These are phyloP conservation scores for Colletotrichum magnum DNA, from an alignment of 2,329 filamentous ascomycete species.

Conservation along the genomic window DNA sequence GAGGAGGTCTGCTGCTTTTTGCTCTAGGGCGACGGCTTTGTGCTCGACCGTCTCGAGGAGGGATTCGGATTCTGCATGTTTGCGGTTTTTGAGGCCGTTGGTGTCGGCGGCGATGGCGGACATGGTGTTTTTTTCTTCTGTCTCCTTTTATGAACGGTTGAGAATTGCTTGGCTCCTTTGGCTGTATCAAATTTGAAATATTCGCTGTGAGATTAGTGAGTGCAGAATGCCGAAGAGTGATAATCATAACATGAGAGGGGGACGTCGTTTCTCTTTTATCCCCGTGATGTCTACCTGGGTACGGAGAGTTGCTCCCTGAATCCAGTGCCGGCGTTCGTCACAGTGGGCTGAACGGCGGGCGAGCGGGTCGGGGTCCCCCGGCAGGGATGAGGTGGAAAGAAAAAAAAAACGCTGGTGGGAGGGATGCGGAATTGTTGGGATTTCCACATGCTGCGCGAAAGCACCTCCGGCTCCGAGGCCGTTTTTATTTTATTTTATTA, in stretches of 20 bases:
- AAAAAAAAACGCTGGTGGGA: constrained; percentile 3
- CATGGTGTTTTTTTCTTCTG: neutral
- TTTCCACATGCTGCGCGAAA: constrained; percentile 21
- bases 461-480: constrained; percentile 16
- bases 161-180: neutral
- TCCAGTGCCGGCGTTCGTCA: neutral
- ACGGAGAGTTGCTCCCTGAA: neutral
- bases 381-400: neutral
- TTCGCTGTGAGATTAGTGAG: neutral
- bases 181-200: neutral
- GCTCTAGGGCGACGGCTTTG: constrained; percentile 48
- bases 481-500: neutral
- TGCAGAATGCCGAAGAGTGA: neutral
- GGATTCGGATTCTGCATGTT: neutral
- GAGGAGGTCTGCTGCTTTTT: constrained; percentile 56
- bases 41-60: constrained; percentile 47
- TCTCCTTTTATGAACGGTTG: neutral
- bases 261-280: neutral
- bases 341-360: neutral
- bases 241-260: too few relatives aligned
- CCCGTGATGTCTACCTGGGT: neutral
- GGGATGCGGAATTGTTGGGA: constrained; percentile 25
- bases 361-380: constrained; percentile 1
- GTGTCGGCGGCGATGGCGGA: neutral
- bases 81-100: constrained; percentile 27